Conservation (phyloP, 257 asterid species). For the Leptodermis oblonga region DNA sequence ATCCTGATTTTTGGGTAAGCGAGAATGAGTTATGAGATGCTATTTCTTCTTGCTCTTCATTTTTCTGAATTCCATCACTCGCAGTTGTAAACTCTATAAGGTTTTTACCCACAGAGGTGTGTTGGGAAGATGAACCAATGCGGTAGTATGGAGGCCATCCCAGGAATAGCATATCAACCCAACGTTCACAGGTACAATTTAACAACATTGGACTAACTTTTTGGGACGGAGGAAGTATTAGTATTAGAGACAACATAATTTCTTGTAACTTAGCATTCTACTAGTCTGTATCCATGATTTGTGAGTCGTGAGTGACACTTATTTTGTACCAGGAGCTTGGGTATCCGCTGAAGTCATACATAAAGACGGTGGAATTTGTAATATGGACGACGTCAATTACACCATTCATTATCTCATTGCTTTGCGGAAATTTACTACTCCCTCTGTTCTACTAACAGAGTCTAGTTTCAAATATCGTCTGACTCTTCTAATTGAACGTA, state of each 20-base stretch:
- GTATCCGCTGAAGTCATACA: slow-evolving; percentile 23
- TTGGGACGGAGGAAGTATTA: no score
- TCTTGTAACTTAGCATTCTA: no score
- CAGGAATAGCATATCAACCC: slow-evolving; percentile 34
- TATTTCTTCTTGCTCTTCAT: background rate
- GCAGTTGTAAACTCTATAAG: background rate
- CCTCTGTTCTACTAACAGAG: no score
- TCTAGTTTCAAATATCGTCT: no score
- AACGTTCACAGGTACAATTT: slow-evolving; percentile 54
- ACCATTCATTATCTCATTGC: background rate
- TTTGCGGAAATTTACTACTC: background rate
- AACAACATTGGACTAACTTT: no score
- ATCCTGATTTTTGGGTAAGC: slow-evolving; percentile 51
- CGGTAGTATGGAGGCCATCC: slow-evolving; percentile 36
- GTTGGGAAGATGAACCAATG: slow-evolving; percentile 56
- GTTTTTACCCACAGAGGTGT: slow-evolving; percentile 30
- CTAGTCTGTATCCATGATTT: background rate
- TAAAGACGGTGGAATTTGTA: background rate
- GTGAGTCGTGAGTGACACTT: background rate
- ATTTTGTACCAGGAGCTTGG: slow-evolving; percentile 27
- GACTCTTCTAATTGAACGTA: no score
- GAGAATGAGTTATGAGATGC: background rate
- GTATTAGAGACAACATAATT: no score
- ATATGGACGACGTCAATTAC: background rate
- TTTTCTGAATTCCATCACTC: background rate